Evolutionary conservation across 1,284 basidiomycete genomes (phyloP), one percentile per base, ranked within the genome.

Genomic region (Cronartium quercuum): DNA sequence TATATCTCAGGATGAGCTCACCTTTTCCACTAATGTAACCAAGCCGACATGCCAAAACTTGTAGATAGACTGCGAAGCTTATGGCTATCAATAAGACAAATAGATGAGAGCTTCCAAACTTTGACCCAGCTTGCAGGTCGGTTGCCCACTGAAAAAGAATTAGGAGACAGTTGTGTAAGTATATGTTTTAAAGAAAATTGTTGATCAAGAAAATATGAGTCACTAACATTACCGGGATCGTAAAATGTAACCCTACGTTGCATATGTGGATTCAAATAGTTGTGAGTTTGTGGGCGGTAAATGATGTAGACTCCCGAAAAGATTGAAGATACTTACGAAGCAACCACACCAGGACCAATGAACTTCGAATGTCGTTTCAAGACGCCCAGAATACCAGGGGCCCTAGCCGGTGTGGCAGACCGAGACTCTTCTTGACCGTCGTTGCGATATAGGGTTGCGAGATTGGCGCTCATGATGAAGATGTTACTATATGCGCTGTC

Each of bases 161-260:
- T 18, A 42, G 18, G 40, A 7, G 38, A 24, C 47, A 40, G 57
- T 21, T 55, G n/a, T 18, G 51, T 10, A 29, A n/a, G 51, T 18
- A 3, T 18, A 35, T 18, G 7, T 60, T 24, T 24, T 3, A 60
- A 24, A 29, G 3, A 24, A 4, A 15, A 29, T 6, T 35, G 2
- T 6, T 47, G 10, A n/a, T 10, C 10, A 47, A 47, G 44, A 47
- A 10, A 47, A n/a, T n/a, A n/a, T n/a, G 24, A 15, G 18, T 5
- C 29, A 66, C 70, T 5, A 0, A 73, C 70, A 44, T 73, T 73
- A 40, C 70, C 70, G n/a, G 70, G 70, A 61, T 73, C 70, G 41
- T 66, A 65, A 44, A 55, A 55, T 2, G 51, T 55, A 2, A 55
- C 51, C 12, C 51, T 55, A 21, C 2, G 7, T 21, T 55, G n/a